Conservation (phyloP, 306 rosid species). For the Spatholobus suberectus region DNA sequence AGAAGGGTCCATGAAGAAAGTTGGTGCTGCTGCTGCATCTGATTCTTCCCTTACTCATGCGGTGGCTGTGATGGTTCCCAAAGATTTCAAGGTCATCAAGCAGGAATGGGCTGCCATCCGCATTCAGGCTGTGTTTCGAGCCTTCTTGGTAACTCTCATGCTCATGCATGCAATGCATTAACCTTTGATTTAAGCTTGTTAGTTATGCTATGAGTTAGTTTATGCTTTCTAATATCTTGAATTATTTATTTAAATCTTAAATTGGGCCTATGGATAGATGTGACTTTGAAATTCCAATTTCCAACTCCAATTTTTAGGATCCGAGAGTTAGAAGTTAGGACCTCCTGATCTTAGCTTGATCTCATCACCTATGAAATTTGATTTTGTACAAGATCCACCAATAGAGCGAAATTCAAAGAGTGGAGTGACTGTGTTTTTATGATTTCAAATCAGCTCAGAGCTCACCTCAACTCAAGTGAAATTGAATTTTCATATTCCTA, state of each 20-base stretch:
- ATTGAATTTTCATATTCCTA: conserved; percentile 13
- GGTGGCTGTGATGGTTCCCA: conserved; percentile 73
- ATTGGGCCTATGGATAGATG: neutral
- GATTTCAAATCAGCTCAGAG: neutral
- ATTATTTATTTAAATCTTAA: neutral
- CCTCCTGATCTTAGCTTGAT: conserved; percentile 1
- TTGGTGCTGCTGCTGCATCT: conserved; percentile 18
- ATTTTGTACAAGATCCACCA: neutral
- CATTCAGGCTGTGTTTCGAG: conserved; percentile 81
- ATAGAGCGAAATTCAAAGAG: neutral
- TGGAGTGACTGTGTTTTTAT: neutral
- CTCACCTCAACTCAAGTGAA: neutral
- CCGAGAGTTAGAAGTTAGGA: neutral
- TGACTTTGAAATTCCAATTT: neutral
- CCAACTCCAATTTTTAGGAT: neutral
- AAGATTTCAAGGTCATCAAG: conserved; percentile 66
- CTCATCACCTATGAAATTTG: neutral
- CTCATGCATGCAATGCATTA: neutral
- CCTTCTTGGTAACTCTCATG: conserved; percentile 63
- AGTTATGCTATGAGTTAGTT: neutral
- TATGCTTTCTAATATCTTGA: neutral
- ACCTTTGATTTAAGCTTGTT: neutral
- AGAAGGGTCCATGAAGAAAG: conserved; percentile 58
- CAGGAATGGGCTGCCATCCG: conserved; percentile 86
- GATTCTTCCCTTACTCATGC: conserved; percentile 61